Evolutionary conservation across 73 alveolate genomes (phyloP), one percentile per base, ranked within the genome.

Genomic region (Stentor coeruleus): DNA sequence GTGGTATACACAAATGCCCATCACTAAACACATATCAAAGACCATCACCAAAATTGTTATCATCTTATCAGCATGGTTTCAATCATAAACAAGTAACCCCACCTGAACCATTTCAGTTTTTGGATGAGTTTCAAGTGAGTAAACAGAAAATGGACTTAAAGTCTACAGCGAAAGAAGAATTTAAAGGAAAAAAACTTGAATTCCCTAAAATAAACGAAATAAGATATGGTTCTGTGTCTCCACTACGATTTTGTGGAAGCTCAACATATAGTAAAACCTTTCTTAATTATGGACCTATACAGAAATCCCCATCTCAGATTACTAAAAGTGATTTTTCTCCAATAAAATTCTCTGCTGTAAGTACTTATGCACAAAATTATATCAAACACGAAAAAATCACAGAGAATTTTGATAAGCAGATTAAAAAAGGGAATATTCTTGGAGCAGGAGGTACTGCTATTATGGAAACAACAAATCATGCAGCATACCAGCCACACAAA

Each of bases 1-100:
- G 83, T 2, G 83, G 83, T 37, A 75, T 37, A 2, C 83, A 75
- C 38, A 31, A 37, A n/a, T 75, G 83, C 33, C 83, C 83, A n/a
- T n/a, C 66, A 49, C 6, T 49, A 49, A 49, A 49, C 6, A 49
- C 20, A 20, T 11, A 49, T 20, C 66, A 49, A 49, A 49, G 66
- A 49, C 66, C 20, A 49, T 49, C 66, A 49, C 66, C 66, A 49
- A 49, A 49, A 49, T 20, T 49, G 20, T 20, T 6, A 11, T 11
- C 66, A 49, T 11, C 66, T 20, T 49, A 49, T 20, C 66, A 20
- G 20, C 28, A 11, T 11, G 66, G 66, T 49, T 49, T 49, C 20
- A 11, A 11, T 11, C 6, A 49, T 6, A 49, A 49, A 49, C 6
- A 49, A 49, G 66, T 6, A 11, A 11, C 66, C 6, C 66, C 66